Conservation (phyloP, 1,284 basidiomycete species). For the Malassezia nana region DNA sequence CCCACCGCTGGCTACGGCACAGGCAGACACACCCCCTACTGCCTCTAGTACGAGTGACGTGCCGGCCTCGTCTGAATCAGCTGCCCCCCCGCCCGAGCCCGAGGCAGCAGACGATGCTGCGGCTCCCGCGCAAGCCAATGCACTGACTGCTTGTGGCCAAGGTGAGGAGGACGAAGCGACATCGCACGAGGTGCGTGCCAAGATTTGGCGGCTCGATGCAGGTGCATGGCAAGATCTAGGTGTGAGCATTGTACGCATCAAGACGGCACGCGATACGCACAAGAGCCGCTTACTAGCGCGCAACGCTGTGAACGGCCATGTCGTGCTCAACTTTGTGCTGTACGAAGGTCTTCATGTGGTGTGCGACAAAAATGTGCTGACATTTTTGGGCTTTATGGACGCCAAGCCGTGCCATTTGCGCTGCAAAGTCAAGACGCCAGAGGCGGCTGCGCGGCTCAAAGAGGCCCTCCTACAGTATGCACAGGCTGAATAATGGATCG, state of each 20-base stretch:
- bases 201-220: slow-evolving; percentile 35
- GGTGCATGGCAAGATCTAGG: slow-evolving; percentile 40
- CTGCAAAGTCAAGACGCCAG: slow-evolving; percentile 38
- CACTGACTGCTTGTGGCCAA: slow-evolving; percentile 21
- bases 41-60: too few species aligned
- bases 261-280: slow-evolving; percentile 21
- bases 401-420: slow-evolving; percentile 29
- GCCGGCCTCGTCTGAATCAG: neutral
- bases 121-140: neutral
- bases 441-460: slow-evolving; percentile 27
- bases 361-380: slow-evolving; percentile 25
- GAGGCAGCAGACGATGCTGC: neutral
- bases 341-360: slow-evolving; percentile 25
- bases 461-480: slow-evolving; percentile 19
- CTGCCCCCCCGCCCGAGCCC: slow-evolving; percentile 7
- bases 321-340: slow-evolving; percentile 34
- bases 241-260: slow-evolving; percentile 33
- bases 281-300: slow-evolving; percentile 32
- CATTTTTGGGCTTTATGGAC: slow-evolving; percentile 33
- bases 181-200: slow-evolving; percentile 27
- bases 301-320: slow-evolving; percentile 41
- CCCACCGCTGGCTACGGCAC: neutral
- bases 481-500: neutral
- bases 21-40: neutral
- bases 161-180: slow-evolving; percentile 37